These are phyloP conservation scores for Triticum timopheevii DNA, from an alignment of 176 grass and related monocot genomes.

Conservation along the genomic window DNA sequence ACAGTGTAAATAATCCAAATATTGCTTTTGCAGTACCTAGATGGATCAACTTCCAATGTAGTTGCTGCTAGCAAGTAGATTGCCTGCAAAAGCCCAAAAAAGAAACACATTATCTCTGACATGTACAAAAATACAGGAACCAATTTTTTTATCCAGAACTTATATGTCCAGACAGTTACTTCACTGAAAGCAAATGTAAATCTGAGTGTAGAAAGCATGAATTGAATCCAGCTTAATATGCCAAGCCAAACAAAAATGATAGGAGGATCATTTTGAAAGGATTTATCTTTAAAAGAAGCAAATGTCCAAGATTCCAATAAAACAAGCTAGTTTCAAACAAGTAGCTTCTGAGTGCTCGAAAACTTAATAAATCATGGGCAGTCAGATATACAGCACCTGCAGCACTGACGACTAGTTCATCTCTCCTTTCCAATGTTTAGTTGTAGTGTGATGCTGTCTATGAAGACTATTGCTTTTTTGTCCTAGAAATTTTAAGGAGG, in stretches of 20 bases:
- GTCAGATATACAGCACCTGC: not conserved
- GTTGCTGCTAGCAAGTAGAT: conserved; percentile 90
- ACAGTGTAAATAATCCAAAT: not conserved
- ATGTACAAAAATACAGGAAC: not conserved
- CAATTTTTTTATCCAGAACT: not conserved
- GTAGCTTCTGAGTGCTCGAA: not conserved
- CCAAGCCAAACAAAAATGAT: not conserved
- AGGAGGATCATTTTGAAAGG: not conserved
- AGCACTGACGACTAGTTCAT: not conserved
- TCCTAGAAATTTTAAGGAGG: not conserved
- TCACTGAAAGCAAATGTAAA: not conserved
- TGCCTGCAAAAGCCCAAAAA: conserved; percentile 43
- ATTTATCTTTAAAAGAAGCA: not conserved
- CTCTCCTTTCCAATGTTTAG: not conserved
- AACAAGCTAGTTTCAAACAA: conserved; percentile 8
- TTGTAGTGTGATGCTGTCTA: not conserved
- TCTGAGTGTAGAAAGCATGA: not conserved
- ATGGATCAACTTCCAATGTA: conserved; percentile 83
- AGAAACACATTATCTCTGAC: not conserved
- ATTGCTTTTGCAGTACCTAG: conserved; percentile 52
- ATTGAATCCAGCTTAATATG: not conserved
- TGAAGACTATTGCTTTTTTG: not conserved
- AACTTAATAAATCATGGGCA: not conserved
- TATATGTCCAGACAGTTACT: not conserved
- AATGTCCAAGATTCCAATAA: not conserved